Evolutionary conservation across 192 early-diverging fungal species (phyloP).

Genomic region (Umbelopsis ramanniana): DNA sequence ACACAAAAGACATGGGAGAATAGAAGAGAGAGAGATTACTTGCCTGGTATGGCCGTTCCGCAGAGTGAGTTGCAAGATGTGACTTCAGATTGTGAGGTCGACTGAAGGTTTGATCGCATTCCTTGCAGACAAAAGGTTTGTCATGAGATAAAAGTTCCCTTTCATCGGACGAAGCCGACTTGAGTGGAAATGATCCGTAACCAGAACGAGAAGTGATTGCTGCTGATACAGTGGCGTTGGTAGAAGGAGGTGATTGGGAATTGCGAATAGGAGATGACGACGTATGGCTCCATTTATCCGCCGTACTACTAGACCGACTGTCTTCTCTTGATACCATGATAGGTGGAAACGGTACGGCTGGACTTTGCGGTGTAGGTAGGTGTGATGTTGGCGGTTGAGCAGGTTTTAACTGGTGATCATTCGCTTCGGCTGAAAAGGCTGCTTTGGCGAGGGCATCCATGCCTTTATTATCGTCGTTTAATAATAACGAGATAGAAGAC

Average conservation of each 20-base stretch:
- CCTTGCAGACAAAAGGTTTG: slow-evolving; percentile 21
- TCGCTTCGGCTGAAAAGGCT: not conserved
- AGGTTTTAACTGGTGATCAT: not conserved
- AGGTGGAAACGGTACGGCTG: slow-evolving; percentile 6
- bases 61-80: slow-evolving; percentile 37
- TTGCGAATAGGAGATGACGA: slow-evolving; percentile 2
- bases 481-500: slow-evolving; percentile 11
- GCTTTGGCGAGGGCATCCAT: slow-evolving; percentile 11
- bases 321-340: slow-evolving; percentile 18
- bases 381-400: not conserved
- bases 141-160: not conserved
- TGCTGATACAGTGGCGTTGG: slow-evolving; percentile 17
- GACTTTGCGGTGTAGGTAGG: slow-evolving; percentile 12
- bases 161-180: slow-evolving; percentile 42
- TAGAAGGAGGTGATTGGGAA: slow-evolving; percentile 18
- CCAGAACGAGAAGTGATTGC: slow-evolving; percentile 11
- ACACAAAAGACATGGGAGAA: no score
- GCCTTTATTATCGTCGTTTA: slow-evolving; percentile 7
- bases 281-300: not conserved
- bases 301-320: not conserved
- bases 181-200: slow-evolving; percentile 18
- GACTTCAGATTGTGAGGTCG: slow-evolving; percentile 39
- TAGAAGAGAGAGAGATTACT: not conserved
- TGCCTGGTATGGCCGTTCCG: slow-evolving; percentile 34
- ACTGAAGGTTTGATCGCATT: slow-evolving; percentile 31